Evolutionary conservation across 2,329 filamentous ascomycete genomes (phyloP), one percentile per base, ranked within the genome.

Genomic region (Hypoxylon sp.): DNA sequence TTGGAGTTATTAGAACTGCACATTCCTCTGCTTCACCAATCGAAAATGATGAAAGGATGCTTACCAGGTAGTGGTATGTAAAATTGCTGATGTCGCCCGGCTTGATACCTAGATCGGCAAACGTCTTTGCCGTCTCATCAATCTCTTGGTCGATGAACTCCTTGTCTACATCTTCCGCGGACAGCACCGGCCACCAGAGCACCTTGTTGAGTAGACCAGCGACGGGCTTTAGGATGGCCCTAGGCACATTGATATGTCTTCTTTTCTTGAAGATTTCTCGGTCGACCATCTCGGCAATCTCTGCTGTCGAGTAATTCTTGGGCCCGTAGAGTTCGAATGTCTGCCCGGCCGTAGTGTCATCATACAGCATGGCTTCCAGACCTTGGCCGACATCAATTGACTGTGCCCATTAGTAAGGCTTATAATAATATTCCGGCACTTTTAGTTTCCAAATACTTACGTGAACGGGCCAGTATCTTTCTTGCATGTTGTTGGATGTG

Each of bases 281-380:
- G 83, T 97, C 94, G 53, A 98, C 94, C 71, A 98, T 80, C 74
- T 91, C 88, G 51, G 92, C 90, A 71, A 99, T 93, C 80, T 98
- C 91, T 34, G 87, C 89, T 76, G 94, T 93, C 68, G 90, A 93
- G 85, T 98, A 98, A 76, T 97, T 88, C 81, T 91, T 96, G 47
- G 96, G 95, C 2, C 96, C 96, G 80, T 93, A 97, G 14, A 99
- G 90, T 82, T 99, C 96, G 75, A 87, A 99, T 0, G 95, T 99
- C 82, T 98, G 90, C 8, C 90, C 90, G 7, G 91, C 93, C 16
- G 96, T 98, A 75, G 81, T 91, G 80, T 99, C 96, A 76, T 98
- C 94, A 77, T 93, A 91, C 63, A 94, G 86, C 88, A 99, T 97
- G 74, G 87, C 84, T 82, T 98, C 94, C 12, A 99, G 88, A 50